Evolutionary conservation across 768 basidiomycete genomes (phyloP), one percentile per base, ranked within the genome.

Genomic region (Naganishia vaughanmartiniae): DNA sequence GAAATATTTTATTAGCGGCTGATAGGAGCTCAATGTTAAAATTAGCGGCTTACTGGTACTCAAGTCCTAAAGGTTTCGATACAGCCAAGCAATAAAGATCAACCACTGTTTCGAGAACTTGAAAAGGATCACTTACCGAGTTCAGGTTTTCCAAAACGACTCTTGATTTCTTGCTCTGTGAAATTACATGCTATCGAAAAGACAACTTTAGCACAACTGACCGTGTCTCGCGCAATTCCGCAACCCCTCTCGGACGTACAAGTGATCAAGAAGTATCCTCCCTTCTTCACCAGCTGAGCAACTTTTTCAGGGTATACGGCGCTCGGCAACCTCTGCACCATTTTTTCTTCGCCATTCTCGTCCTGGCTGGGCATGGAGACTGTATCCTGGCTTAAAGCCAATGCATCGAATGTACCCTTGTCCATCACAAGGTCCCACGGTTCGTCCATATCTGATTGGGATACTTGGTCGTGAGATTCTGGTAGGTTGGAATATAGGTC

Each of bases 381-480:
- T 42, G 60, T 63, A 24, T 80, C 79, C 33, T 78, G 73, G 17
- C 71, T 74, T 21, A 83, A 72, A 60, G 80, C 78, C 15, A 84
- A 73, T 6, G 83, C 83, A 72, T 84, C 83, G 72, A 78, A 84
- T 2, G 83, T 84, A 5, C 83, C 83, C 74, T 83, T 84, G 72
- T 83, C 81, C 66, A 80, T 57, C 1, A 83, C 76, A 17, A 83
- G 63, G 69, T 83, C 83, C 79, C 80, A 84, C 10, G 65, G 67
- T 56, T 80, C 80, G 14, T 54, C 42, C 9, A 58, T 57, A n/a
- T 51, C 57, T 45, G 56, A 17, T 2, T 45, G 30, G 2, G 55
- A 26, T 63, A 46, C 26, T 6, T 4, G 12, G 30, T 34, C 14
- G 26, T 63, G n/a, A 0, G 42, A 26, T 63, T 63, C 60, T 4